A percentile compares a stretch with the other conserved stretches of the same genome.
Conservation (phyloP, 1,284 basidiomycete species). For the Cryptococcus sp. region DNA sequence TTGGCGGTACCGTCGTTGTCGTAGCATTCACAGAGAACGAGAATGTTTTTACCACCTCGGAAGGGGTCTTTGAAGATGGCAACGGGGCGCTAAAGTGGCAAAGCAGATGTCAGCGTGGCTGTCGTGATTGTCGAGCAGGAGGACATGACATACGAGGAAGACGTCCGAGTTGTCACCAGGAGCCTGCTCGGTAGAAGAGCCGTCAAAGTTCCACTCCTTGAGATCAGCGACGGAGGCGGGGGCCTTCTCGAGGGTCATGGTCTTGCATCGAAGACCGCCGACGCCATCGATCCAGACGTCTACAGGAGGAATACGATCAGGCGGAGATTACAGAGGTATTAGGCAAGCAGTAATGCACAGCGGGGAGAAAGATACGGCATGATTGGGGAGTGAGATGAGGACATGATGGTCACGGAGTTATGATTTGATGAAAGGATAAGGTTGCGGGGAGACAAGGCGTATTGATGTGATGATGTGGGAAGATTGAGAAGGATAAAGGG, state of each 20-base stretch:
- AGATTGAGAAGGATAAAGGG: too few relatives aligned
- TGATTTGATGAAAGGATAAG: too few relatives aligned
- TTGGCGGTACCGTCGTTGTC: constrained; percentile 99
- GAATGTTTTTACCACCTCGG: constrained; percentile 97
- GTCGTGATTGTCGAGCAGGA: neutral
- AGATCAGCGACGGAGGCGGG: constrained; percentile 50
- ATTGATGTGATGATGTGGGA: too few relatives aligned
- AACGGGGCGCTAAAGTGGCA: constrained; percentile 67
- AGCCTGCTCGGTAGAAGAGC: constrained; percentile 94
- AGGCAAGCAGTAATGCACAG: constrained; percentile 10
- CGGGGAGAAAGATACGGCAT: too few relatives aligned
- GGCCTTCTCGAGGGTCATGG: constrained; percentile 60
- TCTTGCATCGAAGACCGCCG: constrained; percentile 89
- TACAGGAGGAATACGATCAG: constrained; percentile 38
- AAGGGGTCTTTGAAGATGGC: constrained; percentile 99
- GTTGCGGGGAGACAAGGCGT: too few relatives aligned
- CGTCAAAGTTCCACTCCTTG: constrained; percentile 99
- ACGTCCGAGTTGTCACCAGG: constrained; percentile 95
- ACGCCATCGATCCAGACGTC: constrained; percentile 97
- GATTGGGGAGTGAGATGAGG: too few relatives aligned
- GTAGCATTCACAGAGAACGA: constrained; percentile 95
- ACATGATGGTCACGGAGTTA: too few relatives aligned
- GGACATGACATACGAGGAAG: constrained; percentile 64
- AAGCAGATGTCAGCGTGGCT: constrained; percentile 6
- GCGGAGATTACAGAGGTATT: too few relatives aligned